These are phyloP conservation scores for Crucihimalaya himalaica DNA, from an alignment of 345 rosid genomes.

Conservation along the genomic window DNA sequence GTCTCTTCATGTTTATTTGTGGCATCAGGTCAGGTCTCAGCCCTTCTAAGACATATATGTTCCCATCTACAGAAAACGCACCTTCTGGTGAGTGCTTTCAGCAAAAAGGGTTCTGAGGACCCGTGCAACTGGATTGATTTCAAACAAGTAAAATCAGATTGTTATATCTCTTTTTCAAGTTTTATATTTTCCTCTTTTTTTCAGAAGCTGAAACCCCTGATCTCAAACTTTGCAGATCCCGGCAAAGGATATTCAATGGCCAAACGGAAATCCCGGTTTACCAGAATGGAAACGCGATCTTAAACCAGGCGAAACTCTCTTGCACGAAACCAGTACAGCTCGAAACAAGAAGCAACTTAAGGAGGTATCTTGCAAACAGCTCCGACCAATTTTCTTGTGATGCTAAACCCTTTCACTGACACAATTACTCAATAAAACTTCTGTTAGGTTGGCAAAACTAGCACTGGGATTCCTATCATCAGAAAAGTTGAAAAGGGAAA, in stretches of 20 bases:
- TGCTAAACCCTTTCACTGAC: slow-evolving; percentile 12
- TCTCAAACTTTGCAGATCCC: slow-evolving; percentile 54
- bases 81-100: neutral
- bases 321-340: slow-evolving; percentile 23
- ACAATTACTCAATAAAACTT: slow-evolving; percentile 2
- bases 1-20: slow-evolving; percentile 9
- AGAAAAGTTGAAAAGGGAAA: slow-evolving; percentile 25
- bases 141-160: slow-evolving; percentile 34
- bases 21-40: slow-evolving; percentile 25
- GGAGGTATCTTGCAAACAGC: slow-evolving; percentile 32
- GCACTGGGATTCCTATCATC: slow-evolving; percentile 31
- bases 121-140: slow-evolving; percentile 36
- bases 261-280: slow-evolving; percentile 48
- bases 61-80: slow-evolving; percentile 32
- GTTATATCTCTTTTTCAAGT: slow-evolving; percentile 2
- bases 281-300: neutral
- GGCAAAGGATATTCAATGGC: slow-evolving; percentile 64
- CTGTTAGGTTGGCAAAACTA: slow-evolving; percentile 25
- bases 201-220: slow-evolving; percentile 21
- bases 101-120: neutral
- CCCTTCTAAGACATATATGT: slow-evolving; percentile 16
- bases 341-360: neutral
- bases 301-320: slow-evolving; percentile 35
- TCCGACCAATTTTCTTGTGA: slow-evolving; percentile 13
- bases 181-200: neutral